phyloP scores from a whole-genome alignment of 495 filamentous ascomycete genomes.

The Extremus antarcticus region DNA sequence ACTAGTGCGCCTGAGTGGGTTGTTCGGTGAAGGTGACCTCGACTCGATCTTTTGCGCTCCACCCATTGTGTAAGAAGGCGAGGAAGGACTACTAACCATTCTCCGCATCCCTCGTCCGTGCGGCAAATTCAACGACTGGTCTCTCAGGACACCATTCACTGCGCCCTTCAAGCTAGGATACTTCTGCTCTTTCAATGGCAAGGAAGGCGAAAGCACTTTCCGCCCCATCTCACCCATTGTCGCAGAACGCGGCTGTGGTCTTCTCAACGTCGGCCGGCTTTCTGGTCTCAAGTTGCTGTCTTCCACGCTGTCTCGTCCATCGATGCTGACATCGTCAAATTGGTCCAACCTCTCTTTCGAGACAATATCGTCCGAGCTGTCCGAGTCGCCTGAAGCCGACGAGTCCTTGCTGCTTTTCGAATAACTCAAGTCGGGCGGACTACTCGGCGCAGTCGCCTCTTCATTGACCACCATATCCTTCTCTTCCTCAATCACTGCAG shows the following conservation, averaged over 20 bases:
- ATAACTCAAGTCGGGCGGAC: constrained; percentile 70
- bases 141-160: constrained; percentile 23
- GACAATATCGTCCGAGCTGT: constrained; percentile 35
- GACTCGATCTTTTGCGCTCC: constrained; percentile 23
- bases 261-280: constrained; percentile 15
- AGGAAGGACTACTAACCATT: constrained; percentile 35
- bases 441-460: constrained; percentile 48
- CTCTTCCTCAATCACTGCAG: constrained; percentile 13
- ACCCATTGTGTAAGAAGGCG: constrained; percentile 30
- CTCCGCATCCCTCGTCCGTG: constrained; percentile 22
- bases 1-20: background rate
- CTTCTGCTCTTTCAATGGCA: constrained; percentile 20
- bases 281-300: constrained; percentile 37
- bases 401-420: constrained; percentile 87
- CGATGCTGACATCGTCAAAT: constrained; percentile 88
- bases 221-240: constrained; percentile 1
- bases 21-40: constrained; percentile 31
- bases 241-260: constrained; percentile 14
- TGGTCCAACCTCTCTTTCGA: constrained; percentile 37
- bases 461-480: constrained; percentile 25
- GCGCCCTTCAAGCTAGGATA: constrained; percentile 33
- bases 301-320: constrained; percentile 40
- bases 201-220: constrained; percentile 6
- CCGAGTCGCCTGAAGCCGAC: constrained; percentile 62
- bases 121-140: constrained; percentile 28